Base-by-base conservation (phyloP, 2,329 filamentous ascomycete species). In the Lasiodiplodia sp. region DNA sequence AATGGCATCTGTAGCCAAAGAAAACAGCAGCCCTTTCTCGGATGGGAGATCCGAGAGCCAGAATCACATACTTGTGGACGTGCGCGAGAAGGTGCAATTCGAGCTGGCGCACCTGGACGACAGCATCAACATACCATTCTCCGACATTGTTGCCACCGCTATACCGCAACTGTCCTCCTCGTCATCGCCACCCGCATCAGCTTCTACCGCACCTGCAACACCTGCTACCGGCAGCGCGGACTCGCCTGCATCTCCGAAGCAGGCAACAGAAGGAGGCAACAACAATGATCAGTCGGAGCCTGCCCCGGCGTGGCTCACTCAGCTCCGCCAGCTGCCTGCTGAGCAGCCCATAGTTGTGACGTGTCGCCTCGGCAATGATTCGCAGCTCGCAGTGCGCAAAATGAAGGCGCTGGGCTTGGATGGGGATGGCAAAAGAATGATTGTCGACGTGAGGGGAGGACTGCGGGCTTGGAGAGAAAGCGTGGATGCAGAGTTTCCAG, bases 61-160 rank as follows among this genome's bases (percentile, higher is more conserved):
- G 11, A 47, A 21, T 37, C 73, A 70, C 3, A 75, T 92, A 0
- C 80, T 97, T 2, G 79, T 98, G 2, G 96, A 98, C 72, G 93
- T 97, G 1, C 86, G 96, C 2, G 93, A 97, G 73, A 88, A 88
- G 73, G 92, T 93, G 34, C 93, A 97, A 70, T 97, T 92, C 72
- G 90, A 91, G 18, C 89, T 98, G 55, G 94, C 91, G 71, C 89
- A 86, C 70, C 84, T 99, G 8, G 83, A 89, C 0, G 91, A 91
- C 0, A 93, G 92, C 31, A 81, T 96, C 63, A 97, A 93, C 72
- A 78, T 94, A 0, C 92, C 88, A 0, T 92, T 91, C 74, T 91
- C 88, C 14, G 83, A 79, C 0, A 80, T 88, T 18, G 82, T 73
- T 7, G 69, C 71, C 6, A 84, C 49, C 56, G 73, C 51, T 65